phyloP scores from a whole-genome alignment of 441 rosid species.

The California macrophylla region DNA sequence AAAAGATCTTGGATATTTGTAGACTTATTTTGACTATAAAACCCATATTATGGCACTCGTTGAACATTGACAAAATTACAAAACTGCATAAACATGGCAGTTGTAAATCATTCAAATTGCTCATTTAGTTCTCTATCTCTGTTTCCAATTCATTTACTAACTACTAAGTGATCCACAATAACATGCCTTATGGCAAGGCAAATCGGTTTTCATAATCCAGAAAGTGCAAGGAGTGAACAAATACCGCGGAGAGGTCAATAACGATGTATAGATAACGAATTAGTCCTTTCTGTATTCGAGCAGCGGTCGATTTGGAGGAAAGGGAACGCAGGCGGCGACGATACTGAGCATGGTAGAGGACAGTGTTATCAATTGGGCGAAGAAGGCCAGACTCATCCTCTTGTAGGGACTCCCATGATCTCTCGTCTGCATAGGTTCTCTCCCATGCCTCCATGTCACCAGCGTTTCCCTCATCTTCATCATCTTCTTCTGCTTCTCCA shows the following conservation, averaged over 20 bases:
- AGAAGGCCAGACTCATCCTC: conserved; percentile 85
- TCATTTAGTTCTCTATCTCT: neutral
- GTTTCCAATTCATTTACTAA: neutral
- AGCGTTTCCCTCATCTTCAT: conserved; percentile 44
- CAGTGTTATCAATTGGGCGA: conserved; percentile 64
- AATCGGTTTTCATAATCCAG: neutral
- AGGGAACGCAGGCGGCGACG: conserved; percentile 57
- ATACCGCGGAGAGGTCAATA: conserved; percentile 75
- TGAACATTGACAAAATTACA: neutral
- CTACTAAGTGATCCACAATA: neutral
- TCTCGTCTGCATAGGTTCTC: conserved; percentile 63
- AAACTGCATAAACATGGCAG: neutral
- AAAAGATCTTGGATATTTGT: neutral
- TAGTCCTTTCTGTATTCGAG: conserved; percentile 85
- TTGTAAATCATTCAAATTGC: neutral
- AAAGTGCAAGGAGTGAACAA: neutral
- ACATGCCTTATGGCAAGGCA: neutral
- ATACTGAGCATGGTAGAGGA: conserved; percentile 64
- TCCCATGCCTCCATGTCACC: conserved; percentile 72
- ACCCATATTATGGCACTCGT: neutral
- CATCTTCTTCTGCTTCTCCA: conserved; percentile 44
- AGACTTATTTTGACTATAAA: neutral
- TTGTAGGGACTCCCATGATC: conserved; percentile 85
- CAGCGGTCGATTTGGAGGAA: conserved; percentile 36
- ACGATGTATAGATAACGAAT: conserved; percentile 74